phyloP scores from a whole-genome alignment of 1,139 yeast genomes.

The Candida sp. region DNA sequence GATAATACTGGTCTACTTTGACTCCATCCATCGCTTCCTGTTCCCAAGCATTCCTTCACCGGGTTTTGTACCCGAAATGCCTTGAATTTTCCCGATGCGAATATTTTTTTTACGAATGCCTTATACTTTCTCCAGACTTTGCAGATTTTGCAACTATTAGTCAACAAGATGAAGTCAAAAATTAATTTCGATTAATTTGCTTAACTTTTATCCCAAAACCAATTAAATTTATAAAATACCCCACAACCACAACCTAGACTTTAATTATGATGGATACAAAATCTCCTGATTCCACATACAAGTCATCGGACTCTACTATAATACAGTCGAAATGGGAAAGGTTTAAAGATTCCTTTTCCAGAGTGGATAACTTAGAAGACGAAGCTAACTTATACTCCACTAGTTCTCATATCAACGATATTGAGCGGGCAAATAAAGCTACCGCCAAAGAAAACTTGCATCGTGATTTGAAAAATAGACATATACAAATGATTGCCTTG shows the following conservation, averaged over 20 bases:
- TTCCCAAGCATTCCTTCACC: no score
- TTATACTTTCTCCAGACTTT: slow-evolving; percentile 1
- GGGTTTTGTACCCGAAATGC: no score
- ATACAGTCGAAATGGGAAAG: slow-evolving; percentile 13
- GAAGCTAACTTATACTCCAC: slow-evolving; percentile 1
- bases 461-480: slow-evolving; percentile 44
- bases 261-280: not conserved
- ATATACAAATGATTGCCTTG: slow-evolving; percentile 60
- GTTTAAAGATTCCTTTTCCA: slow-evolving; percentile 36
- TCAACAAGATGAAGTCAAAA: not conserved
- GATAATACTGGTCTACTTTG: no score
- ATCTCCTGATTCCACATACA: not conserved
- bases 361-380: slow-evolving; percentile 15
- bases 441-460: slow-evolving; percentile 32
- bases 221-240: no score
- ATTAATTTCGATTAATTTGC: no score
- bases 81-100: no score
- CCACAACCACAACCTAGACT: no score
- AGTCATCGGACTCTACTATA: not conserved
- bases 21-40: no score
- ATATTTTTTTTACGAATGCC: not conserved
- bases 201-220: no score
- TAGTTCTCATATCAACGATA: slow-evolving; percentile 13
- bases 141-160: slow-evolving; percentile 2
- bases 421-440: slow-evolving; percentile 24